Conservation (phyloP, 495 filamentous ascomycete genomes). For the Wilcoxina mikolae region DNA sequence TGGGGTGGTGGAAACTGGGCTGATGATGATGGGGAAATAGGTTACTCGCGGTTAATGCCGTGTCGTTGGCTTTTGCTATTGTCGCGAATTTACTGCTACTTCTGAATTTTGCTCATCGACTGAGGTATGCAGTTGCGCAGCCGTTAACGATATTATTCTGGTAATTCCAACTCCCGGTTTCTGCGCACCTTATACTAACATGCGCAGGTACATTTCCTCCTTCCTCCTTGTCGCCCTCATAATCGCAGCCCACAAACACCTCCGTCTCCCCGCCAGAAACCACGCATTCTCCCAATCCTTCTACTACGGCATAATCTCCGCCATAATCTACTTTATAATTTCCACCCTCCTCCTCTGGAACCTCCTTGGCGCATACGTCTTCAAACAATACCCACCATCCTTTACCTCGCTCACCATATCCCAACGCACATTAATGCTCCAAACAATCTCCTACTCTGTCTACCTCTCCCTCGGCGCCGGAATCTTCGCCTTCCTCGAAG, state of each 20-base stretch:
- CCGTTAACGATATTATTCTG: constrained; percentile 53
- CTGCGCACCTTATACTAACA: neutral
- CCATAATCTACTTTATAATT: constrained; percentile 60
- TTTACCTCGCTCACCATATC: constrained; percentile 42
- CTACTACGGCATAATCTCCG: constrained; percentile 68
- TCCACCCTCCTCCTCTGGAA: constrained; percentile 56
- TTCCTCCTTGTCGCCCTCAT: constrained; percentile 48
- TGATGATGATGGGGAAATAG: constrained; percentile 25
- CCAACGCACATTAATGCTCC: constrained; percentile 75
- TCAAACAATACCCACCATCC: constrained; percentile 13
- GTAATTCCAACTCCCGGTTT: constrained; percentile 7
- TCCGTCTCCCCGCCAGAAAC: constrained; percentile 34
- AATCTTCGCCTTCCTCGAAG: constrained; percentile 56
- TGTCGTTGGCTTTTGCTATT: constrained; percentile 56
- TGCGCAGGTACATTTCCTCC: constrained; percentile 45
- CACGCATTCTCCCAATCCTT: constrained; percentile 56
- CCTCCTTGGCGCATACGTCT: constrained; percentile 44
- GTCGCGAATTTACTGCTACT: constrained; percentile 57
- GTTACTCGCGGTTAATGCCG: constrained; percentile 56
- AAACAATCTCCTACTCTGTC: constrained; percentile 62
- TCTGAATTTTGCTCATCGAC: constrained; percentile 66
- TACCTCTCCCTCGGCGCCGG: constrained; percentile 63
- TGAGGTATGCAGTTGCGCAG: constrained; percentile 68
- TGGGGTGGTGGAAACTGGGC: neutral
- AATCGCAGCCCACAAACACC: constrained; percentile 38